A percentile compares a stretch with the other conserved stretches of the same genome.
phyloP scores from a whole-genome alignment of 768 basidiomycete species.

The Boletus huronensis region DNA sequence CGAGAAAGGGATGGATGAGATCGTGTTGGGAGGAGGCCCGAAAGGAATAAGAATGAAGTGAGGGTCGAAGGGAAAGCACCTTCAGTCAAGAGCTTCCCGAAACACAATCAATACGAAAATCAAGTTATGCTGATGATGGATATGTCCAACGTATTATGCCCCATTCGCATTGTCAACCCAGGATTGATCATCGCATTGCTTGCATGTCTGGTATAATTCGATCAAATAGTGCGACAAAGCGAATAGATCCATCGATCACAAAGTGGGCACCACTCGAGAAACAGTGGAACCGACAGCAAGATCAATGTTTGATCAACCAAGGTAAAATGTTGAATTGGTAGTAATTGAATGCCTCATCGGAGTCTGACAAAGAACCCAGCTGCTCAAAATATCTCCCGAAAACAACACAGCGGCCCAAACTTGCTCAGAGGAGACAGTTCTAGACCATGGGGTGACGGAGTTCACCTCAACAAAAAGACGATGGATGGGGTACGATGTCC shows the following conservation, averaged over 20 bases:
- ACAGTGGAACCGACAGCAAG: neutral
- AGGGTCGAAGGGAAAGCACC: no score
- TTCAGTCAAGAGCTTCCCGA: neutral
- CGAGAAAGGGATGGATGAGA: neutral
- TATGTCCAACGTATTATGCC: neutral
- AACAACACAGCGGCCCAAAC: neutral
- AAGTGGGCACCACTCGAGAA: no score
- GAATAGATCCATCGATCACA: no score
- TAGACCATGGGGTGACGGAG: no score
- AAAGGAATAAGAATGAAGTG: neutral
- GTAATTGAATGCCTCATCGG: neutral
- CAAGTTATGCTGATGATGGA: neutral
- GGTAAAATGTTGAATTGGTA: neutral
- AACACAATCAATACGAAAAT: neutral
- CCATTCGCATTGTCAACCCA: neutral
- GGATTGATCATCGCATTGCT: no score
- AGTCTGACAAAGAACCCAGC: neutral
- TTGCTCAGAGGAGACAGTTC: neutral
- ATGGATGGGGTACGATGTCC: neutral
- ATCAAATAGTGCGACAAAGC: neutral
- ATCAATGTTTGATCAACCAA: neutral
- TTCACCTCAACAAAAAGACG: neutral
- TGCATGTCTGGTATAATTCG: no score
- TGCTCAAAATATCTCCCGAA: neutral
- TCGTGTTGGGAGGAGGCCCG: neutral